Percentiles rank a stretch among this genome's conserved stretches.
Conservation (phyloP, 352 stramenopile species). For the Phytophthora lateralis region DNA sequence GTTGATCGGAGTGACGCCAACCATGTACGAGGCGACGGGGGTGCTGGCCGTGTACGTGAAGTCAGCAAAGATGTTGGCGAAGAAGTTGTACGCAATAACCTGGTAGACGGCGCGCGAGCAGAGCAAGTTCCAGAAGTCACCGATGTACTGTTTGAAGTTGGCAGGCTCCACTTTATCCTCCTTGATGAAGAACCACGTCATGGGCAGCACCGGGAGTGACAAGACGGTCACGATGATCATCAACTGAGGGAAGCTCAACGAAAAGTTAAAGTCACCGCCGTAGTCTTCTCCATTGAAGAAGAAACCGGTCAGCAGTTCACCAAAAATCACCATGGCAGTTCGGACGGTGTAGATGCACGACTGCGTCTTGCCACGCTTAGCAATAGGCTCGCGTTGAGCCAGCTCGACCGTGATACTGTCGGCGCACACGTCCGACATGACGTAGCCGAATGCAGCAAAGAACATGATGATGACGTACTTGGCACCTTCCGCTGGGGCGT, state of each 20-base stretch:
- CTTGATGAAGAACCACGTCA: constrained; percentile 44
- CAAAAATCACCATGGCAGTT: constrained; percentile 43
- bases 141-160: constrained; percentile 40
- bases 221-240: constrained; percentile 49
- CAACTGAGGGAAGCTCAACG: constrained; percentile 27
- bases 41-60: constrained; percentile 36
- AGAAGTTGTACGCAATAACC: constrained; percentile 38
- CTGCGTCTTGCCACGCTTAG: constrained; percentile 54
- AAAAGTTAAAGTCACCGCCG: constrained; percentile 28
- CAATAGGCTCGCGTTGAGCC: constrained; percentile 52
- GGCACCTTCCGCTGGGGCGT: constrained; percentile 35
- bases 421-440: constrained; percentile 30
- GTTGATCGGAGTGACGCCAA: constrained; percentile 38
- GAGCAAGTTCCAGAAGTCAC: constrained; percentile 34
- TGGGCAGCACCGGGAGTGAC: constrained; percentile 25
- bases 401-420: constrained; percentile 57
- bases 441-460: constrained; percentile 27
- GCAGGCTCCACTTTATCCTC: constrained; percentile 27
- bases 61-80: constrained; percentile 38
- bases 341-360: constrained; percentile 49
- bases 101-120: constrained; percentile 42
- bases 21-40: constrained; percentile 33
- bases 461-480: constrained; percentile 39
- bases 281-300: constrained; percentile 51
- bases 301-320: constrained; percentile 43